Percentiles rank a stretch among this genome's conserved stretches.
These are phyloP conservation scores for Coemansia sp. DNA, from an alignment of 192 early-diverging fungal species.

Conservation along the genomic window DNA sequence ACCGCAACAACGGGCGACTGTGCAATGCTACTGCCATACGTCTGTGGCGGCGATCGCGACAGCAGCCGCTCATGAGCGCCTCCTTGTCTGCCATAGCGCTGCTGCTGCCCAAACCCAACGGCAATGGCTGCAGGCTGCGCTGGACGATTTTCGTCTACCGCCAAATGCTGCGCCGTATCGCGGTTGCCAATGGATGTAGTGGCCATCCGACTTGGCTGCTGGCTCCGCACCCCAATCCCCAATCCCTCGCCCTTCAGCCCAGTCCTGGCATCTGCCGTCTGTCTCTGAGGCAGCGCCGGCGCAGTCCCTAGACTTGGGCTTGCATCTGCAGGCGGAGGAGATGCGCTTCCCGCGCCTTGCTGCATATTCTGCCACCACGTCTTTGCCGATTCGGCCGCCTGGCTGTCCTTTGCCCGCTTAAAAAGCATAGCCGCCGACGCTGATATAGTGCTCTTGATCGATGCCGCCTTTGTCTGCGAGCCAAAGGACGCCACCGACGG, in stretches of 20 bases:
- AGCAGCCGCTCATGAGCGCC: neutral
- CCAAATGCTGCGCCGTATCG: neutral
- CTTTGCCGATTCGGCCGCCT: constrained; percentile 49
- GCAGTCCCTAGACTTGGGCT: neutral
- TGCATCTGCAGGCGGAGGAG: neutral
- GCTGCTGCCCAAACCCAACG: neutral
- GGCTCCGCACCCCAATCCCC: neutral
- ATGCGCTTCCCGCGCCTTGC: constrained; percentile 4
- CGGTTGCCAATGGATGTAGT: neutral
- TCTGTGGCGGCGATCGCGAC: constrained; percentile 3
- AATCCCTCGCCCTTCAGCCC: neutral
- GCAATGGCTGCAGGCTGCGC: neutral
- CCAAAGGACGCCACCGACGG: constrained; percentile 1
- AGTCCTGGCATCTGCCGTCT: neutral
- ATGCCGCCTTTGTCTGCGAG: constrained; percentile 10
- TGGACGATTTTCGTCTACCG: neutral
- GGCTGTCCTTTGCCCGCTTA: constrained; percentile 46
- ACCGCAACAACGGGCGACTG: neutral
- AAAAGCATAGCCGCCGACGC: constrained; percentile 32
- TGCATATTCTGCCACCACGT: constrained; percentile 51
- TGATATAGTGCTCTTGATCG: constrained; percentile 32
- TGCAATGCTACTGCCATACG: neutral
- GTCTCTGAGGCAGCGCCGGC: neutral
- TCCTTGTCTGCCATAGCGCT: neutral
- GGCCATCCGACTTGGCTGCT: neutral